Percentiles rank a stretch among this genome's conserved stretches.
Evolutionary conservation across 1,284 basidiomycete species (phyloP).

Genomic region (Pseudozyma tsukubaensis): DNA sequence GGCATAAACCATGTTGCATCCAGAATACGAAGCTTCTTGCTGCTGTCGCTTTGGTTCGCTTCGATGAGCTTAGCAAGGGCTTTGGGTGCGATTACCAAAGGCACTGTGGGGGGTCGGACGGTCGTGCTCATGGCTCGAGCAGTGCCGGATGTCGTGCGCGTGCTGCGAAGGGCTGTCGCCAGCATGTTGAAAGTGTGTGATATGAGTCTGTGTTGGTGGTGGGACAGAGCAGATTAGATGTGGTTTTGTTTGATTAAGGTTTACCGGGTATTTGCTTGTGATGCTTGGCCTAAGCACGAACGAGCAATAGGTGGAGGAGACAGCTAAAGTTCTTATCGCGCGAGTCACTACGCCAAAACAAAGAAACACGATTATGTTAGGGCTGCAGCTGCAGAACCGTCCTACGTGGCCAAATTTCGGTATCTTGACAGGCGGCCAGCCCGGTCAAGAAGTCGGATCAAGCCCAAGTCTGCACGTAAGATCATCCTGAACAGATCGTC

Average conservation of each 20-base stretch:
- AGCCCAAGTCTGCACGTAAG: no score
- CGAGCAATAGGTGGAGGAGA: conserved; percentile 6
- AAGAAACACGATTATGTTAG: not conserved
- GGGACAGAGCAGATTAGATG: not conserved
- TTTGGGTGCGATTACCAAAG: conserved; percentile 48
- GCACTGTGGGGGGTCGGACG: conserved; percentile 34
- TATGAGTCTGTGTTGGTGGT: not conserved
- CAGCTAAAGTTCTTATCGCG: conserved; percentile 2
- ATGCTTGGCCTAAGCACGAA: conserved; percentile 12
- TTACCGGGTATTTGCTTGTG: not conserved
- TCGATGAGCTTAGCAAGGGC: conserved; percentile 38
- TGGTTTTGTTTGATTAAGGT: not conserved
- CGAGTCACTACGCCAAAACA: not conserved
- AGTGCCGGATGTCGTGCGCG: not conserved
- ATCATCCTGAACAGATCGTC: conserved; percentile 1
- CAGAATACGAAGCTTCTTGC: conserved; percentile 53
- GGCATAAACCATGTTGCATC: conserved; percentile 93
- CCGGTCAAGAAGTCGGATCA: no score
- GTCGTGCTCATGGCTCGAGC: conserved; percentile 34
- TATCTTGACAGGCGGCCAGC: no score
- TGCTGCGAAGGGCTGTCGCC: not conserved
- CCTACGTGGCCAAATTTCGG: no score
- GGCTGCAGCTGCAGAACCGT: no score
- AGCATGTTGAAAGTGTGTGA: conserved; percentile 8
- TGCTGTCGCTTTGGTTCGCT: conserved; percentile 7